Percentiles rank a stretch among this genome's conserved stretches.
Conservation (phyloP, 2,329 filamentous ascomycete species). For the Spiromastix sp. region DNA sequence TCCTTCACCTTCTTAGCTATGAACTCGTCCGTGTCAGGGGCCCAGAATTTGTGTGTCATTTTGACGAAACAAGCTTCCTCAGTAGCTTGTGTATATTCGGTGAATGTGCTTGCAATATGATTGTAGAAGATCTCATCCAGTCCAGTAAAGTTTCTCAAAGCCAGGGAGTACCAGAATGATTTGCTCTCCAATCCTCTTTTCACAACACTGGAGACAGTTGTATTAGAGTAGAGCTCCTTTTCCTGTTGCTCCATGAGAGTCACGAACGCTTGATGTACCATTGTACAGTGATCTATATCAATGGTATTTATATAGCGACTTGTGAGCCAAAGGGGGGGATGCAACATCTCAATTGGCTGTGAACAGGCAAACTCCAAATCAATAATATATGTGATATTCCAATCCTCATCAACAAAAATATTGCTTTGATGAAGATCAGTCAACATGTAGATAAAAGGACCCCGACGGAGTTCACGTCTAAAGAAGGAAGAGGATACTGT, state of each 20-base stretch:
- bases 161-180: constrained; percentile 5
- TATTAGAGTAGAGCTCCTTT: not conserved
- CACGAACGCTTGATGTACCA: constrained; percentile 6
- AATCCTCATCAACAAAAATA: no score
- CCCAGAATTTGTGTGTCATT: constrained; percentile 15
- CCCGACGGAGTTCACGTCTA: constrained; percentile 18
- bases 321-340: constrained; percentile 17
- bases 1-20: constrained; percentile 6
- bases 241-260: constrained; percentile 4
- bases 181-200: not conserved
- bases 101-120: constrained; percentile 1
- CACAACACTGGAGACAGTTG: not conserved
- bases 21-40: constrained; percentile 8
- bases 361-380: constrained; percentile 9
- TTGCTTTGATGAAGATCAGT: constrained; percentile 33
- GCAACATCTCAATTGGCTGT: constrained; percentile 17
- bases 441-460: constrained; percentile 26
- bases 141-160: constrained; percentile 1
- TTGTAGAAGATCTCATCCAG: constrained; percentile 1
- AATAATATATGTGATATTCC: constrained; percentile 14
- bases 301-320: constrained; percentile 11
- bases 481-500: constrained; percentile 19
- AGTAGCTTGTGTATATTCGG: no score
- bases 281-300: constrained; percentile 6
- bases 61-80: constrained; percentile 11